A percentile compares a stretch with the other conserved stretches of the same genome.
Conservation (phyloP, 164 flowering plant species). For the Akebia trifoliata region DNA sequence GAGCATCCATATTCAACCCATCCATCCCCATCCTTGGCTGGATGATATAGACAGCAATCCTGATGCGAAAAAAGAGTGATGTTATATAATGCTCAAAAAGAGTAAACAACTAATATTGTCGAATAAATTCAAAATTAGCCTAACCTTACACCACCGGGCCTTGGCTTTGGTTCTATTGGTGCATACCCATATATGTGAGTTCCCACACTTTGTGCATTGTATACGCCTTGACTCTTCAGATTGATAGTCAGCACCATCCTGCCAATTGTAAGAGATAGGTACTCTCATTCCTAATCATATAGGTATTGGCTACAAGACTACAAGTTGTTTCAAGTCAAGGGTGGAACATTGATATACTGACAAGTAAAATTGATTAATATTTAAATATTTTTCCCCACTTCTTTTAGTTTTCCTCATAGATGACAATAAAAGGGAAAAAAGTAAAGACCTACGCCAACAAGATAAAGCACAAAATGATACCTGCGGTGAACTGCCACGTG, state of each 20-base stretch:
- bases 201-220: slow-evolving; percentile 94
- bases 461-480: slow-evolving; percentile 28
- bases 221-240: slow-evolving; percentile 94
- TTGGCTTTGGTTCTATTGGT: slow-evolving; percentile 81
- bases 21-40: slow-evolving; percentile 98
- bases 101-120: not conserved
- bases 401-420: not conserved
- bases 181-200: slow-evolving; percentile 97
- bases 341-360: no score
- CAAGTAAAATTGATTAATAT: no score
- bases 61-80: slow-evolving; percentile 23
- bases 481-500: slow-evolving; percentile 59
- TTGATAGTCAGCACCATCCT: slow-evolving; percentile 59
- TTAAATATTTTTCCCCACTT: not conserved
- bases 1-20: slow-evolving; percentile 93
- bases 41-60: slow-evolving; percentile 96
- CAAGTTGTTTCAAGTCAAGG: no score
- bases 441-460: not conserved
- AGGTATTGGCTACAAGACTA: no score
- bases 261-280: slow-evolving; percentile 17
- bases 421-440: not conserved
- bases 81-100: not conserved
- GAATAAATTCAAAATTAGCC: slow-evolving; percentile 7
- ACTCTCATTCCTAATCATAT: no score
- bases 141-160: slow-evolving; percentile 99